These are phyloP conservation scores for Claviceps citrina DNA, from an alignment of 2,329 filamentous ascomycete genomes.

Conservation along the genomic window DNA sequence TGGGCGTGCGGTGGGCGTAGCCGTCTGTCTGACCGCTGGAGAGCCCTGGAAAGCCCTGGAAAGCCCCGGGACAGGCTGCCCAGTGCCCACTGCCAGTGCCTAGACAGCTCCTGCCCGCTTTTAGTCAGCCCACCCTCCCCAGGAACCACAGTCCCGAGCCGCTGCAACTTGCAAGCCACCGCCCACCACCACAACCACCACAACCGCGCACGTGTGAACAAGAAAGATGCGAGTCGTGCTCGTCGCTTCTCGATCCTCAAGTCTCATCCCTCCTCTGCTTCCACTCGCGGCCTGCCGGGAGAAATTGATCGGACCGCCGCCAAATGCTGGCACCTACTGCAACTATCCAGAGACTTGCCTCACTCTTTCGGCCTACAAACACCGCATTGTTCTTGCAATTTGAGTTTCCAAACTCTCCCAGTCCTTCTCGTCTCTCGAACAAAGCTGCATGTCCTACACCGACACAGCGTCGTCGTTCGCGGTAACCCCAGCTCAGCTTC, in stretches of 20 bases:
- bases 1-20: no score
- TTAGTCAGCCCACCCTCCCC: not conserved
- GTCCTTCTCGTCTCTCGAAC: not conserved
- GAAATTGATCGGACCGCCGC: slow-evolving; percentile 6
- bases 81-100: no score
- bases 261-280: slow-evolving; percentile 4
- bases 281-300: slow-evolving; percentile 2
- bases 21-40: no score
- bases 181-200: not conserved
- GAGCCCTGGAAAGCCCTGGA: no score
- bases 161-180: not conserved
- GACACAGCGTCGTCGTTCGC: not conserved
- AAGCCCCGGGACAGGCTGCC: no score
- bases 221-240: not conserved
- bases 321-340: not conserved
- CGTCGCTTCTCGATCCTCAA: not conserved
- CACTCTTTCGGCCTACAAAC: not conserved
- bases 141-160: not conserved
- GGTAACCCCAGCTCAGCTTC: not conserved
- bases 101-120: no score
- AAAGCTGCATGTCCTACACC: not conserved
- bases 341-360: not conserved
- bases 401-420: not conserved
- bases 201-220: not conserved
- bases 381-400: not conserved